Percentiles rank a stretch among this genome's conserved stretches.
These are phyloP conservation scores for Clonostachys byssicola DNA, from an alignment of 2,329 filamentous ascomycete species.

Conservation along the genomic window DNA sequence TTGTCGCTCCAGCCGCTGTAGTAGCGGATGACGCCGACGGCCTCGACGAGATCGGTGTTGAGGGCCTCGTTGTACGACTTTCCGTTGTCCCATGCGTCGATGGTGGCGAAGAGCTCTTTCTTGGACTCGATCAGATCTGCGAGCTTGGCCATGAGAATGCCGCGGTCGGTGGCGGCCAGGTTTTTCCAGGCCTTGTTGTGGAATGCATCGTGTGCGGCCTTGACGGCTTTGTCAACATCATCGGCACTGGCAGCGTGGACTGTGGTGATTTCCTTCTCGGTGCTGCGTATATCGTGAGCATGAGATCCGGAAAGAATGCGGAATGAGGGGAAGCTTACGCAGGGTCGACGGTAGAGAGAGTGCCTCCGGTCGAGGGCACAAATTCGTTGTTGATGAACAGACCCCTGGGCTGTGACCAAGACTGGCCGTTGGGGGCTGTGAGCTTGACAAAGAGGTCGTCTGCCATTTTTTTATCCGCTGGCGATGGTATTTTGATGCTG, in stretches of 20 bases:
- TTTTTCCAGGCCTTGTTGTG: conserved; percentile 63
- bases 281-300: conserved; percentile 2
- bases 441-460: conserved; percentile 3
- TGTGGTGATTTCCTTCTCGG: conserved; percentile 7
- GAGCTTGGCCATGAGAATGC: conserved; percentile 63
- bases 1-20: conserved; percentile 71
- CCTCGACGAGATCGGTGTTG: conserved; percentile 49
- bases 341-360: conserved; percentile 9
- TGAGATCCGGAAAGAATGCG: neutral
- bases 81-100: conserved; percentile 76
- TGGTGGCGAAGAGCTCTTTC: conserved; percentile 34
- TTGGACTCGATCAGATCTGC: conserved; percentile 64
- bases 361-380: conserved; percentile 7
- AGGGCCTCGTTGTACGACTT: conserved; percentile 59
- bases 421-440: conserved; percentile 11
- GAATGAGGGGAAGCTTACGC: conserved; percentile 5
- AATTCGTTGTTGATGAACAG: conserved; percentile 14
- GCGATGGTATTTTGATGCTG: neutral
- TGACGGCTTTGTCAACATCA: conserved; percentile 12
- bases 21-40: conserved; percentile 45
- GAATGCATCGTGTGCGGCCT: conserved; percentile 56
- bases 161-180: conserved; percentile 58
- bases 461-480: no score
- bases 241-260: conserved; percentile 8
- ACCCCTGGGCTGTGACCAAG: conserved; percentile 26